phyloP scores from a whole-genome alignment of 441 rosid genomes.

The Viola pubescens region DNA sequence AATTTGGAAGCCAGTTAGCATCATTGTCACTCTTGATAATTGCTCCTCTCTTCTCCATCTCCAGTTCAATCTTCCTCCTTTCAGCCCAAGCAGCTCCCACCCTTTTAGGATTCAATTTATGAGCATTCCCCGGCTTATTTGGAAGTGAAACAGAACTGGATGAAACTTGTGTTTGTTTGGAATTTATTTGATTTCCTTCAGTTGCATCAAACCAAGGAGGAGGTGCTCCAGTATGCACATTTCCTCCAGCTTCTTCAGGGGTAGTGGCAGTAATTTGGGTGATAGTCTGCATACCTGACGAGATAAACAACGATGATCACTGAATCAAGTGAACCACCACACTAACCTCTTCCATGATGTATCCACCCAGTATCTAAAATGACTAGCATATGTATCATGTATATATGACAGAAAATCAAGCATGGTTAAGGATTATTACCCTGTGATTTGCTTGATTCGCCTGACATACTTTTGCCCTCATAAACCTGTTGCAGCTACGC shows the following conservation, averaged over 20 bases:
- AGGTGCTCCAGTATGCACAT: slow-evolving; percentile 78
- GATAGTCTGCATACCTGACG: slow-evolving; percentile 36
- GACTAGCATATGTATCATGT: too few relatives aligned
- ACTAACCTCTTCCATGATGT: not conserved
- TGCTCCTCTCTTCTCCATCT: slow-evolving; percentile 78
- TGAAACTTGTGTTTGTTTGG: slow-evolving; percentile 23
- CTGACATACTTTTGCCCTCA: slow-evolving; percentile 27
- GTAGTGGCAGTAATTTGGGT: slow-evolving; percentile 28
- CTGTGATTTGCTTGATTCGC: slow-evolving; percentile 28
- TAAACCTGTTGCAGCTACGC: slow-evolving; percentile 27
- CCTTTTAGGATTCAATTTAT: slow-evolving; percentile 76
- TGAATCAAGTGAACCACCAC: slow-evolving; percentile 3
- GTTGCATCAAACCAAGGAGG: slow-evolving; percentile 74
- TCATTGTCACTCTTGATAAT: slow-evolving; percentile 34
- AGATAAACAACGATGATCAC: slow-evolving; percentile 5
- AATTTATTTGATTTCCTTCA: slow-evolving; percentile 31
- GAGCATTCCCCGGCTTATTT: slow-evolving; percentile 36
- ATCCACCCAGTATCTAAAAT: not conserved
- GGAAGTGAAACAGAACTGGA: slow-evolving; percentile 23
- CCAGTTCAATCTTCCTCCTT: slow-evolving; percentile 78
- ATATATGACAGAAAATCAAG: not conserved
- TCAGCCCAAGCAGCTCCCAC: slow-evolving; percentile 98
- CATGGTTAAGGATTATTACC: slow-evolving; percentile 32
- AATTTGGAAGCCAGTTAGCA: slow-evolving; percentile 86
- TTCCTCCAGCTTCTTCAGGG: slow-evolving; percentile 38